A percentile compares a stretch with the other conserved stretches of the same genome.
Conservation (phyloP, 1,139 yeast genomes). For the Scheffersomyces parashehatae region DNA sequence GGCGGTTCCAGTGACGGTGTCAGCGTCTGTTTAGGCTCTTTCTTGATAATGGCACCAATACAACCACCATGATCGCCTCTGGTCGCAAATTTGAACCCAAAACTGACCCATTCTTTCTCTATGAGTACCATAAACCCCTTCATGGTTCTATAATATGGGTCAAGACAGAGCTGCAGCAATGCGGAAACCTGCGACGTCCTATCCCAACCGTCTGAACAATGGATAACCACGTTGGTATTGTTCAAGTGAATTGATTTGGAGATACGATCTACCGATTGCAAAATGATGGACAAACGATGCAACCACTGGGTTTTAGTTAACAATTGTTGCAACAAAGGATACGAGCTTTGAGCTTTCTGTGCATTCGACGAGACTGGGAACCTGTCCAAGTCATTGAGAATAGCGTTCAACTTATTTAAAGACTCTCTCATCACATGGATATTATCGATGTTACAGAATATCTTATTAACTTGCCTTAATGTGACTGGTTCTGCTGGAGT, state of each 20-base stretch:
- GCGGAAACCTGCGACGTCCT: constrained; percentile 90
- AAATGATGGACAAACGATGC: constrained; percentile 63
- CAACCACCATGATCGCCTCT: constrained; percentile 74
- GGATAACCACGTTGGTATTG: constrained; percentile 80
- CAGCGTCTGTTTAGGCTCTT: constrained; percentile 4
- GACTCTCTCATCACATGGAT: constrained; percentile 95
- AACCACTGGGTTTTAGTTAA: constrained; percentile 80
- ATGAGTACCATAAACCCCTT: constrained; percentile 83
- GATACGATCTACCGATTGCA: constrained; percentile 77
- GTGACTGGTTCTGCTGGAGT: background rate
- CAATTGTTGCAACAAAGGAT: constrained; percentile 38
- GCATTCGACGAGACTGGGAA: constrained; percentile 40
- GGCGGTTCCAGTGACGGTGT: background rate
- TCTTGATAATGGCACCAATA: constrained; percentile 38
- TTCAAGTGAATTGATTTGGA: constrained; percentile 79
- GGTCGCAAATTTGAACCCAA: constrained; percentile 88
- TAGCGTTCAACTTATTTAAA: constrained; percentile 59
- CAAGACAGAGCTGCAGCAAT: constrained; percentile 80
- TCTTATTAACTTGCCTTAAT: constrained; percentile 47
- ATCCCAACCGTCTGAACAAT: constrained; percentile 99
- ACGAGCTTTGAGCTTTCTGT: constrained; percentile 30
- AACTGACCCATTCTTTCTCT: constrained; percentile 94
- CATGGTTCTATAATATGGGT: constrained; percentile 84
- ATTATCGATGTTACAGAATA: constrained; percentile 89
- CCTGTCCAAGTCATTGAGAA: constrained; percentile 69